Percentiles rank a stretch among this genome's conserved stretches.
These are phyloP conservation scores for Exophiala dermatitidis DNA, from an alignment of 2,329 filamentous ascomycete species.

Conservation along the genomic window DNA sequence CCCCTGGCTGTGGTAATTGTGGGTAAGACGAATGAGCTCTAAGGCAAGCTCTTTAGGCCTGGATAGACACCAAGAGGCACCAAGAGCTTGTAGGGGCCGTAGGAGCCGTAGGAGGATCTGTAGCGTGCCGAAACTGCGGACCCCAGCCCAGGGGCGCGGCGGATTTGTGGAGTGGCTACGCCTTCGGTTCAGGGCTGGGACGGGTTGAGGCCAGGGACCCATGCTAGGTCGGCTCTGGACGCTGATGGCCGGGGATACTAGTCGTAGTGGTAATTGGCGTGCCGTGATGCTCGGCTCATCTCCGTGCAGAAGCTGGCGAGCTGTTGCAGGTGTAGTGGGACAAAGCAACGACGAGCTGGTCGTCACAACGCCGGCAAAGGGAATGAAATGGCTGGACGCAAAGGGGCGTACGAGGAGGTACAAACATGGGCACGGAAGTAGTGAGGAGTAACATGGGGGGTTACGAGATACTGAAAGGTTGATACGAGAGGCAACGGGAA, in stretches of 20 bases:
- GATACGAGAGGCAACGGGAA: not conserved
- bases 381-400: not conserved
- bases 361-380: not conserved
- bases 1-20: not conserved
- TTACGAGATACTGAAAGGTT: not conserved
- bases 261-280: not conserved
- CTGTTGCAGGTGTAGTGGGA: not conserved
- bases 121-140: constrained; percentile 1
- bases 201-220: not conserved
- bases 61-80: no score
- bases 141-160: not conserved
- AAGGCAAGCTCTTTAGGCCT: no score
- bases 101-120: not conserved
- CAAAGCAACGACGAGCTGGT: not conserved
- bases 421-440: not conserved
- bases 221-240: not conserved
- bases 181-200: not conserved
- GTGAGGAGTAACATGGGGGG: not conserved
- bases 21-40: not conserved
- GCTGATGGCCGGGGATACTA: not conserved
- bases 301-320: not conserved
- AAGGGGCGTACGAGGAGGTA: not conserved
- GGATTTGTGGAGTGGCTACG: not conserved
- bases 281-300: not conserved
- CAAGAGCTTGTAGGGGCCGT: not conserved